Conservation (phyloP, 2,329 filamentous ascomycete genomes). For the Akanthomyces muscarius region DNA sequence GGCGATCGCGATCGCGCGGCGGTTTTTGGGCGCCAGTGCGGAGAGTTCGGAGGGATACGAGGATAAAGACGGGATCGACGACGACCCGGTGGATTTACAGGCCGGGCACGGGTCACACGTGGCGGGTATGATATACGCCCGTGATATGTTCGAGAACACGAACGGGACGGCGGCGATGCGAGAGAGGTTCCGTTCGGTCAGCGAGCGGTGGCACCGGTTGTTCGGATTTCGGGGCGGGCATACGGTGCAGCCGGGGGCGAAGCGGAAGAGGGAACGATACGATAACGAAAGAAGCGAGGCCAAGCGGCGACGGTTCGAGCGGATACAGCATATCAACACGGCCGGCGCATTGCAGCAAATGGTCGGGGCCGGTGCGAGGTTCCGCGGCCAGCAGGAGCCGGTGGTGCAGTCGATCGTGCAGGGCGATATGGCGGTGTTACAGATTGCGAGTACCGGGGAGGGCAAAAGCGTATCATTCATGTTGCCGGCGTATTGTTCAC, state of each 20-base stretch:
- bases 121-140: slow-evolving; percentile 19
- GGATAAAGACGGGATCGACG: background rate
- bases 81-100: slow-evolving; percentile 16
- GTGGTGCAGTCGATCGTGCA: slow-evolving; percentile 17
- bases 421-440: slow-evolving; percentile 16
- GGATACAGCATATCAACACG: background rate
- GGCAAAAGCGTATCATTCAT: slow-evolving; percentile 23
- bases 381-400: slow-evolving; percentile 15
- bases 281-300: background rate
- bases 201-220: slow-evolving; percentile 19
- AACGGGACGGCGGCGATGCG: slow-evolving; percentile 7
- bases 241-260: background rate
- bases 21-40: too few relatives aligned
- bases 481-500: slow-evolving; percentile 18
- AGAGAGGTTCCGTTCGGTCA: slow-evolving; percentile 18
- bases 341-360: slow-evolving; percentile 19
- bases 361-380: slow-evolving; percentile 9
- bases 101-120: slow-evolving; percentile 16
- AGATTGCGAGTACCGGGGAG: slow-evolving; percentile 18
- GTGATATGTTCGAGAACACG: slow-evolving; percentile 8
- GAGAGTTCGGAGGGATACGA: background rate
- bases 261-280: slow-evolving; percentile 1
- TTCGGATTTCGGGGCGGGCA: slow-evolving; percentile 15
- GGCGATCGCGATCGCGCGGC: too few relatives aligned
- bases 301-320: slow-evolving; percentile 1